These are phyloP conservation scores for Corymbia citriodora DNA, from an alignment of 441 rosid species.

Conservation along the genomic window DNA sequence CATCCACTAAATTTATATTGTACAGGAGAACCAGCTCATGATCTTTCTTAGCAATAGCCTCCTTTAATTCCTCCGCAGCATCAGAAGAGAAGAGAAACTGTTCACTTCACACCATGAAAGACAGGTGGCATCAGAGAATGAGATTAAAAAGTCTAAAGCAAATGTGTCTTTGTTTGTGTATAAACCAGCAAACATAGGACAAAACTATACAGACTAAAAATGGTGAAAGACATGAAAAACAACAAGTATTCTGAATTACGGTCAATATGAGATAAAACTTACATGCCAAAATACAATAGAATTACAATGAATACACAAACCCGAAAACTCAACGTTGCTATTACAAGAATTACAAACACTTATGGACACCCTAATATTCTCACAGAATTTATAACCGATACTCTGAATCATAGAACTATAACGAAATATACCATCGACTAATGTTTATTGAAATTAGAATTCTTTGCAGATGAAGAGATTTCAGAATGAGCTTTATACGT, in stretches of 20 bases:
- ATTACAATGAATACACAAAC: background rate
- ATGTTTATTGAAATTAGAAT: background rate
- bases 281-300: background rate
- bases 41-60: slow-evolving; percentile 65
- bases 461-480: background rate
- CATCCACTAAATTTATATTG: slow-evolving; percentile 73
- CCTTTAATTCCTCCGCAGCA: slow-evolving; percentile 94
- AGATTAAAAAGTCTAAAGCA: background rate
- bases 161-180: background rate
- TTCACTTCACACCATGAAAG: slow-evolving; percentile 73
- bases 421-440: background rate
- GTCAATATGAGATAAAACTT: background rate
- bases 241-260: background rate
- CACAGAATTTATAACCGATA: background rate
- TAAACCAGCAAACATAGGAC: background rate
- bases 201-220: background rate
- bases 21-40: slow-evolving; percentile 81
- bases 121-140: slow-evolving; percentile 35
- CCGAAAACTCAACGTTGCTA: background rate
- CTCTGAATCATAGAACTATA: background rate
- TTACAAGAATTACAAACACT: background rate
- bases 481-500: background rate
- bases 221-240: background rate
- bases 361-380: background rate
- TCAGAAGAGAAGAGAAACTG: slow-evolving; percentile 97